Conservation (phyloP, 805 yeast species). For the Candida michaelii region DNA sequence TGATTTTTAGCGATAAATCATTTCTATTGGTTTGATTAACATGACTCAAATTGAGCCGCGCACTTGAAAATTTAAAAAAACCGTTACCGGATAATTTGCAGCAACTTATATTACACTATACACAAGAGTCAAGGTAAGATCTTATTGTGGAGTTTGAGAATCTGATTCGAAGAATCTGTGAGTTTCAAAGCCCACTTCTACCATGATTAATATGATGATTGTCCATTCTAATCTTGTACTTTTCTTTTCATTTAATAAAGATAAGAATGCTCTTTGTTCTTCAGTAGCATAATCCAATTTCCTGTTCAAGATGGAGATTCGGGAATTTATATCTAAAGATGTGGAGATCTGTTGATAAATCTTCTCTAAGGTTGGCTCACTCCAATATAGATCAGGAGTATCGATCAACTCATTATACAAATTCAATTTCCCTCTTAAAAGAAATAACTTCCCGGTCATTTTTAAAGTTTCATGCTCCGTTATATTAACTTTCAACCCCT, state of each 20-base stretch:
- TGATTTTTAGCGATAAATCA: not conserved
- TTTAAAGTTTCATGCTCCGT: slow-evolving; percentile 62
- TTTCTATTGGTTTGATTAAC: slow-evolving; percentile 5
- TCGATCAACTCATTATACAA: slow-evolving; percentile 85
- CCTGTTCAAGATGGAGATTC: slow-evolving; percentile 77
- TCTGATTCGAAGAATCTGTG: slow-evolving; percentile 50
- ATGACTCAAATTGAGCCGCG: slow-evolving; percentile 4
- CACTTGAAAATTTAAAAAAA: slow-evolving; percentile 4
- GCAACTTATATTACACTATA: not conserved
- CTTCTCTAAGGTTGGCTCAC: slow-evolving; percentile 80
- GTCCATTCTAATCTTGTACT: slow-evolving; percentile 84
- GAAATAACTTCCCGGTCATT: slow-evolving; percentile 71
- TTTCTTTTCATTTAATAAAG: slow-evolving; percentile 73
- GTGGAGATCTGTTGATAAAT: slow-evolving; percentile 71
- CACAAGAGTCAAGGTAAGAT: not conserved
- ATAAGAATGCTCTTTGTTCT: slow-evolving; percentile 74
- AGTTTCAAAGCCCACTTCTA: slow-evolving; percentile 81
- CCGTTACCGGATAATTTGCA: slow-evolving; percentile 1
- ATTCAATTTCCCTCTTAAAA: slow-evolving; percentile 79
- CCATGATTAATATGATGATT: slow-evolving; percentile 75
- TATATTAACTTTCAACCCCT: slow-evolving; percentile 48
- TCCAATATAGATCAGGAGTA: slow-evolving; percentile 92
- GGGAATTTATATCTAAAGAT: slow-evolving; percentile 70
- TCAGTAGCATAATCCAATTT: slow-evolving; percentile 90
- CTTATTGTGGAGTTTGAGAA: too few relatives aligned